These are phyloP conservation scores for Macrolepiota dolichaula DNA, from an alignment of 768 basidiomycete species.

Conservation along the genomic window DNA sequence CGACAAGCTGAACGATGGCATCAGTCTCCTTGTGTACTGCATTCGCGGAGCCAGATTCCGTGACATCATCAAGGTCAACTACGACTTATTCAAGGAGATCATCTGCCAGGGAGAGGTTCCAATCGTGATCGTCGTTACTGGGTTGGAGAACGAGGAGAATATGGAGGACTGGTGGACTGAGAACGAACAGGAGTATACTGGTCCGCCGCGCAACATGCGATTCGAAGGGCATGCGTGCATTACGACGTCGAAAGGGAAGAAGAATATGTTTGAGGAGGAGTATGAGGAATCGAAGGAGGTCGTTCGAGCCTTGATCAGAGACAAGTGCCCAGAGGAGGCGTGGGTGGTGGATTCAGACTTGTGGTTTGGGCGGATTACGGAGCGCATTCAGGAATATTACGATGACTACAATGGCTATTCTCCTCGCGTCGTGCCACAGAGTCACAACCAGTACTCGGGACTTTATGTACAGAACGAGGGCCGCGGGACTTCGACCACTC, in stretches of 20 bases:
- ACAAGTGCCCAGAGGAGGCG: background rate
- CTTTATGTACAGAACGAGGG: too few relatives aligned
- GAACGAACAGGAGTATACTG: conserved; percentile 8
- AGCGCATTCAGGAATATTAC: background rate
- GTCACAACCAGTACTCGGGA: too few relatives aligned
- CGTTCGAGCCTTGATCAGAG: conserved; percentile 7
- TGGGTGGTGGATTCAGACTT: conserved; percentile 1
- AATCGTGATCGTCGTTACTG: conserved; percentile 9
- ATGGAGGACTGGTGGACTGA: conserved; percentile 14
- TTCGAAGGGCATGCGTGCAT: conserved; percentile 15
- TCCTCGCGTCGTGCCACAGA: background rate
- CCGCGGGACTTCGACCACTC: too few relatives aligned
- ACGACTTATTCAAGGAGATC: conserved; percentile 5
- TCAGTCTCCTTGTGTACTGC: conserved; percentile 37
- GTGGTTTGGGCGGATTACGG: background rate
- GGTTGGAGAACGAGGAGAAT: conserved; percentile 7
- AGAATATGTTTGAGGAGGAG: conserved; percentile 16
- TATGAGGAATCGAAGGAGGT: conserved; percentile 12
- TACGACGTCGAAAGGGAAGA: conserved; percentile 27
- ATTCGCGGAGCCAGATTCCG: conserved; percentile 9
- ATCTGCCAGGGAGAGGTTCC: conserved; percentile 11
- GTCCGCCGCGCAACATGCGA: background rate
- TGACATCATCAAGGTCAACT: conserved; percentile 11
- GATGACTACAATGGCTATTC: background rate
- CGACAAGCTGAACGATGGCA: conserved; percentile 27